These are phyloP conservation scores for Globisporangium heterothallicum DNA, from an alignment of 352 stramenopile genomes.

Conservation along the genomic window DNA sequence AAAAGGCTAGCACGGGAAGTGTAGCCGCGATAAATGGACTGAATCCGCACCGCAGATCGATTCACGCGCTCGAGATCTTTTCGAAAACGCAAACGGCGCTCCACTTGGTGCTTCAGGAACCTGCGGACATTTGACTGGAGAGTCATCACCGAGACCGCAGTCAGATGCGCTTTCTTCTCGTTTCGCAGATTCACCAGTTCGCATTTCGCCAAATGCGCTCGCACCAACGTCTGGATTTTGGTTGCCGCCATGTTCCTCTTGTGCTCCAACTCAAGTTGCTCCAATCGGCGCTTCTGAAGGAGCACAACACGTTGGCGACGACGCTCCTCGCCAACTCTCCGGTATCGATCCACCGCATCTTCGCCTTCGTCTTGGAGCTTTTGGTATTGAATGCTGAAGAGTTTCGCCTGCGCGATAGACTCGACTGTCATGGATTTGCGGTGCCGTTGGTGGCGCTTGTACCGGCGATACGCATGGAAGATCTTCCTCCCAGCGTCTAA, in stretches of 20 bases:
- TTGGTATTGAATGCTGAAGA: constrained; percentile 35
- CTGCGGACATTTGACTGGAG: constrained; percentile 70
- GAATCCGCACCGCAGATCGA: constrained; percentile 51
- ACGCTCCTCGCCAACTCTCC: constrained; percentile 42
- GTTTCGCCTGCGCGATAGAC: constrained; percentile 42
- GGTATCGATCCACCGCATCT: constrained; percentile 30
- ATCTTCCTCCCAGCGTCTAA: constrained; percentile 27
- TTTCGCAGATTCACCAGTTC: constrained; percentile 22
- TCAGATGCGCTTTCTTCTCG: constrained; percentile 49
- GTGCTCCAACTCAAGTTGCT: constrained; percentile 43
- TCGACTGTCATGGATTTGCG: constrained; percentile 53
- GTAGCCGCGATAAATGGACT: constrained; percentile 65
- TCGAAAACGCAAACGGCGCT: constrained; percentile 33
- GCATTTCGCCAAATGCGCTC: constrained; percentile 33
- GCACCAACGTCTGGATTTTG: constrained; percentile 44
- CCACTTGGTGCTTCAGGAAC: constrained; percentile 41
- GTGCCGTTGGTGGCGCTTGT: constrained; percentile 34
- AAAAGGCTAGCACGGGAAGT: constrained; percentile 43
- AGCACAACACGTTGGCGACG: constrained; percentile 48
- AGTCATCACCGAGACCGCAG: constrained; percentile 47
- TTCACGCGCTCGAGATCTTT: constrained; percentile 59
- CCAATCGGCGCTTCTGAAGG: constrained; percentile 42
- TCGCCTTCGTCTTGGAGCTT: constrained; percentile 29
- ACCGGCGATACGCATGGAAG: constrained; percentile 37
- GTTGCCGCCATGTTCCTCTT: constrained; percentile 32